Evolutionary conservation across 2,329 filamentous ascomycete genomes (phyloP), one percentile per base, ranked within the genome.

Genomic region (Stagonosporopsis rhizophila): DNA sequence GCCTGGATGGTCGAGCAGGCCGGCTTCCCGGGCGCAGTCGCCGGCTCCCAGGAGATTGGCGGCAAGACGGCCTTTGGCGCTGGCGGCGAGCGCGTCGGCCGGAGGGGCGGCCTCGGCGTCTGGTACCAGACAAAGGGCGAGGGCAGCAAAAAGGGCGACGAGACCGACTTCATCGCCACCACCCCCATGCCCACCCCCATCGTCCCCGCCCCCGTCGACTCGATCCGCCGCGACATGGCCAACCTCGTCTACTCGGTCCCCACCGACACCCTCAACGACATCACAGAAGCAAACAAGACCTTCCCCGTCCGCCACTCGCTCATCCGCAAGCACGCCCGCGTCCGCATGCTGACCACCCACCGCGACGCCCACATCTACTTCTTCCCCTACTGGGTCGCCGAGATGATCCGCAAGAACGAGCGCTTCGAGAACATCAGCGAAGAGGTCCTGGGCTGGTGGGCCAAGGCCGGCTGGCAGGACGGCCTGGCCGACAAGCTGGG

Each of bases 351-450:
- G 57, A 94, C 88, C 14, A 91, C 88, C 4, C 89, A 96, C 73
- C 86, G 95, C 38, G 94, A 98, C 73, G 91, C 94, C 0, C 94
- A 98, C 72, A 89, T 98, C 55, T 99, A 99, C 76, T 87, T 99
- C 60, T 91, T 99, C 64, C 95, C 95, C 0, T 87, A 87, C 64
- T 98, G 95, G 94, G 85, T 96, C 8, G 85, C 96, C 68, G 89
- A 96, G 50, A 90, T 96, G 74, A 86, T 96, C 38, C 85, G 86
- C 55, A 81, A 84, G 59, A 96, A 97, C 68, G 89, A 93, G 27
- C 87, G 85, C 11, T 86, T 99, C 60, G 91, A 96, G 67, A 96
- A 89, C 52, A 87, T 99, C 44, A 90, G 90, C 28, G 94, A 98
- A 74, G 94, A 98, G 69, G 87, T 97, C 6, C 81, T 98, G 15